These are phyloP conservation scores for Citrus glauca DNA, from an alignment of 345 rosid species.

Conservation along the genomic window DNA sequence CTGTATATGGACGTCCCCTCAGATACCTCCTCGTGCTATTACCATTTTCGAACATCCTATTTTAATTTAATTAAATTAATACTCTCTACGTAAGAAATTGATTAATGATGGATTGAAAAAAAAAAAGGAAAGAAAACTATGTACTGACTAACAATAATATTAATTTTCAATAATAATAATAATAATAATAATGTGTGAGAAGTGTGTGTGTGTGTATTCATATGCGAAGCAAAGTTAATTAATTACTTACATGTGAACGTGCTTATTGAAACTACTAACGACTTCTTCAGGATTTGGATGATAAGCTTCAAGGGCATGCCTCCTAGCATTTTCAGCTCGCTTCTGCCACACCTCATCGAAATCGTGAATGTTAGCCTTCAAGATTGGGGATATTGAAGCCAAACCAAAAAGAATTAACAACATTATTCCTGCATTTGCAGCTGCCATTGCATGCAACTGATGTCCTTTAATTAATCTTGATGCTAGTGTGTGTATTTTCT, in stretches of 20 bases:
- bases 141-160: too few species aligned
- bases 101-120: too few species aligned
- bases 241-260: constrained; percentile 22
- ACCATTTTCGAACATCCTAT: background rate
- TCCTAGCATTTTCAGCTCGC: constrained; percentile 27
- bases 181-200: too few species aligned
- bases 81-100: too few species aligned
- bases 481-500: background rate
- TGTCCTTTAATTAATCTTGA: background rate
- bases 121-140: too few species aligned
- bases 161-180: too few species aligned
- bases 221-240: too few species aligned
- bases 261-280: constrained; percentile 16
- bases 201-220: too few species aligned
- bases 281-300: constrained; percentile 28
- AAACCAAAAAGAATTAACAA: constrained; percentile 11
- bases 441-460: background rate
- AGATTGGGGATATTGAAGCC: background rate
- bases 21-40: constrained; percentile 32
- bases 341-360: constrained; percentile 39
- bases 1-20: background rate
- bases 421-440: background rate
- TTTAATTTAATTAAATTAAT: too few species aligned
- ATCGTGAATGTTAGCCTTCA: constrained; percentile 20
- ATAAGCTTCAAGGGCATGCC: constrained; percentile 24